These are phyloP conservation scores for Arthrinium puccinioides DNA, from an alignment of 2,329 filamentous ascomycete genomes.

Conservation along the genomic window DNA sequence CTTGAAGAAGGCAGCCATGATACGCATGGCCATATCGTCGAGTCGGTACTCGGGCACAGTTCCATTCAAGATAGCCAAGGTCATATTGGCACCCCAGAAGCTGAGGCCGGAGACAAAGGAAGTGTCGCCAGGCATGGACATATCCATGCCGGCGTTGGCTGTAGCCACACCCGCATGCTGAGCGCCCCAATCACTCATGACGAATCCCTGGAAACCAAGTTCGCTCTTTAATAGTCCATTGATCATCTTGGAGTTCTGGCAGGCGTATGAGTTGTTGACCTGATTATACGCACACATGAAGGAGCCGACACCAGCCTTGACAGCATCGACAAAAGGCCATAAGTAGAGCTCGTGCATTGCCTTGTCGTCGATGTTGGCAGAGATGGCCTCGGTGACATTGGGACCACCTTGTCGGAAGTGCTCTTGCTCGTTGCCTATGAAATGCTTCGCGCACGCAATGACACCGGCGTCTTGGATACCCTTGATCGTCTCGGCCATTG, in stretches of 20 bases:
- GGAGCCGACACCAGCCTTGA: constrained; percentile 57
- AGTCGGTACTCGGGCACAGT: constrained; percentile 81
- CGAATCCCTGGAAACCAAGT: constrained; percentile 73
- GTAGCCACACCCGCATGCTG: constrained; percentile 62
- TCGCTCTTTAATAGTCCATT: constrained; percentile 75
- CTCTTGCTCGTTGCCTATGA: constrained; percentile 65
- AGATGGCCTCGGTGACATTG: constrained; percentile 52
- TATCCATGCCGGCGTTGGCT: constrained; percentile 69
- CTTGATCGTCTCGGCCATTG: constrained; percentile 66
- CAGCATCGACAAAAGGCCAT: constrained; percentile 72
- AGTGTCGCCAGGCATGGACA: constrained; percentile 85
- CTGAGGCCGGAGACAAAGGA: constrained; percentile 64
- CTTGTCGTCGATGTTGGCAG: constrained; percentile 62
- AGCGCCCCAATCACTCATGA: constrained; percentile 75
- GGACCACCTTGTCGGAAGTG: constrained; percentile 61
- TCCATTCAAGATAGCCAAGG: constrained; percentile 79
- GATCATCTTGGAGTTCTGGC: constrained; percentile 70
- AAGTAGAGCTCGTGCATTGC: constrained; percentile 70
- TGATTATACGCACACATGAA: constrained; percentile 69
- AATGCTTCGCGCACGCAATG: constrained; percentile 73
- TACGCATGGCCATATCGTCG: constrained; percentile 88
- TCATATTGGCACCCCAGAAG: constrained; percentile 84
- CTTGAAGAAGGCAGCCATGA: constrained; percentile 65
- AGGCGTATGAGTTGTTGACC: constrained; percentile 72
- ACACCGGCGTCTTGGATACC: constrained; percentile 76